Evolutionary conservation across 2,329 filamentous ascomycete species (phyloP), one percentile per base, ranked within the genome.

Genomic region (Nigrospora osmanthi): DNA sequence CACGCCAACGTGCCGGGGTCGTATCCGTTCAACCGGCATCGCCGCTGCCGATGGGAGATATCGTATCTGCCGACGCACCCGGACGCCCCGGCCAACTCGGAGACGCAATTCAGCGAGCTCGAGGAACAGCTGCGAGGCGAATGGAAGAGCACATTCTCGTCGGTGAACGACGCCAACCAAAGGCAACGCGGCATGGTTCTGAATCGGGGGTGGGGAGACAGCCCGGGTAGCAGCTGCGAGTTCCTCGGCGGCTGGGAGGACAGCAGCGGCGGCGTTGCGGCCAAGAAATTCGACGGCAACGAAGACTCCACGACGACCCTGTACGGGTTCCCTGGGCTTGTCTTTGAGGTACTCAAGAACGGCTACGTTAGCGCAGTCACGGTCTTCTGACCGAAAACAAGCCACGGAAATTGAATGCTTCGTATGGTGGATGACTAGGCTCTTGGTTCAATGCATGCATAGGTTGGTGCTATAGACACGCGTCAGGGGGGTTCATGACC

Each of bases 281-380:
- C 67, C 13, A 79, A 66, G 67, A 76, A 65, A 60, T 72, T 64
- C 59, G 83, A 75, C 38, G 67, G 71, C 3, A 72, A 63, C 38
- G 74, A 76, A 35, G 77, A 81, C 53, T 78, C 77, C 48, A 81
- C 77, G 45, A 95, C 90, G 14, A 91, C 90, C 49, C 67, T 98
- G 28, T 97, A 89, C 68, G 90, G 91, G 1, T 96, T 96, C 58
- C 91, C 93, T 0, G 91, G 93, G 0, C 69, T 97, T 64, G 81
- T 96, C 39, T 97, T 98, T 68, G 93, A 98, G 67, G 91, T 98
- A 28, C 67, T 97, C 63, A 90, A 87, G 79, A 96, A 95, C 59
- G 89, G 87, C 4, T 84, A 81, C 49, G 87, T 98, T 19, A 94
- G 89, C 64, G 86, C 87, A 23, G 72, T 97, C 61, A 97, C 91